phyloP scores from a whole-genome alignment of 805 yeast species.

The Candida ascalaphidarum region DNA sequence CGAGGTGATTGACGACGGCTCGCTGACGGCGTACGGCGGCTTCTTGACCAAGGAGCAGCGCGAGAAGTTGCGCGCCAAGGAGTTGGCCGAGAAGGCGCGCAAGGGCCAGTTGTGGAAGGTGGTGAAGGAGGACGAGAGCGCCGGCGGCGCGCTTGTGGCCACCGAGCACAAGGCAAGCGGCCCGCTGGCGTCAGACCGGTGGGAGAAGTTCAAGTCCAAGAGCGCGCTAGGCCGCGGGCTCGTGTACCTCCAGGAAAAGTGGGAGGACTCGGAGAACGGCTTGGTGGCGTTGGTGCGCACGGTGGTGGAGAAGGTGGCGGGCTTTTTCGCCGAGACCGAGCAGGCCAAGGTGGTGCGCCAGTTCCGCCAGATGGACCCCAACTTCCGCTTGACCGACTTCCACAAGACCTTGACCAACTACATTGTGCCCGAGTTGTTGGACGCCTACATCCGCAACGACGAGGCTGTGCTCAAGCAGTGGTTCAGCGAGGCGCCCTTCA shows the following conservation, averaged over 20 bases:
- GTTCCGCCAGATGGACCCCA: conserved; percentile 85
- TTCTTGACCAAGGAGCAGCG: conserved; percentile 81
- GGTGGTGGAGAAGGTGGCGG: conserved; percentile 68
- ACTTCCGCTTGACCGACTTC: conserved; percentile 72
- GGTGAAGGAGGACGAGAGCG: conserved; percentile 70
- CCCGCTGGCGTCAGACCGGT: conserved; percentile 54
- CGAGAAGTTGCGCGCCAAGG: conserved; percentile 49
- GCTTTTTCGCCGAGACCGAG: conserved; percentile 94
- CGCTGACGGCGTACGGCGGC: conserved; percentile 84
- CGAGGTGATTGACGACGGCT: conserved; percentile 88
- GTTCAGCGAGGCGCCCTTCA: conserved; percentile 95
- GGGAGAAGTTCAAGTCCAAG: conserved; percentile 59
- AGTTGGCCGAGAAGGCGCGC: conserved; percentile 44
- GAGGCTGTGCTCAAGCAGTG: conserved; percentile 74
- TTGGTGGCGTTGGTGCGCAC: conserved; percentile 75
- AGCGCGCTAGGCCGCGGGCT: conserved; percentile 62
- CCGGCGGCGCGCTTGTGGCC: conserved; percentile 74
- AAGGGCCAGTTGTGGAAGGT: conserved; percentile 57
- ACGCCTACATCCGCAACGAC: conserved; percentile 91
- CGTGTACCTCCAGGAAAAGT: conserved; percentile 54
- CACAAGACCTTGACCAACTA: conserved; percentile 79
- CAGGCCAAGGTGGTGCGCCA: conserved; percentile 84
- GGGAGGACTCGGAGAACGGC: conserved; percentile 95
- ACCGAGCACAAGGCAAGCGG: conserved; percentile 75
- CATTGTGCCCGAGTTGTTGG: conserved; percentile 90